phyloP scores from a whole-genome alignment of 192 early-diverging fungal species.

The Chytriomyces hyalinus region DNA sequence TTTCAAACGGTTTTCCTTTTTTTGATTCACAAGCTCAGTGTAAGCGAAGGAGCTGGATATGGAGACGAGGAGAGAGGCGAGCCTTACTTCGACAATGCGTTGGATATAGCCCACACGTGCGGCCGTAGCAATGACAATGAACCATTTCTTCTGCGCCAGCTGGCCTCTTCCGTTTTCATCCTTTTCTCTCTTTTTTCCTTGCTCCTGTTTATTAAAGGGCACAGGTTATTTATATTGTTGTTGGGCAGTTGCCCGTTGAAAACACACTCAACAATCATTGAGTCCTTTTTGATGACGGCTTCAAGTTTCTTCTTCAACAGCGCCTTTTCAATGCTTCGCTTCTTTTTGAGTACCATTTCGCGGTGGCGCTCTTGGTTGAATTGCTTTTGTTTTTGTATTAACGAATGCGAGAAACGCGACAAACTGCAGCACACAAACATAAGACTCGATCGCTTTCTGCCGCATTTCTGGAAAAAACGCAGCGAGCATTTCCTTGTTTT shows the following conservation, averaged over 20 bases:
- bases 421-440: background rate
- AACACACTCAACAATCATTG: constrained; percentile 24
- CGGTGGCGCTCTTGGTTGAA: constrained; percentile 39
- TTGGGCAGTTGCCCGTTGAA: background rate
- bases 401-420: background rate
- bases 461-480: constrained; percentile 27
- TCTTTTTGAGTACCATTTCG: constrained; percentile 42
- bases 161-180: constrained; percentile 51
- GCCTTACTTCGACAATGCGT: constrained; percentile 41
- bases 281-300: constrained; percentile 46
- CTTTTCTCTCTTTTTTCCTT: constrained; percentile 45
- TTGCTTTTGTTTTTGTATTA: constrained; percentile 31
- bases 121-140: constrained; percentile 54
- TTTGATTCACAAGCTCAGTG: background rate
- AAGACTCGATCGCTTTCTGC: constrained; percentile 20
- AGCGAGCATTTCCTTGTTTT: constrained; percentile 31
- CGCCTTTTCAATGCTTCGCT: constrained; percentile 46
- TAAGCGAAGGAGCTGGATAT: background rate
- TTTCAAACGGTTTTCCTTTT: constrained; percentile 12
- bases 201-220: constrained; percentile 34
- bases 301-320: constrained; percentile 44
- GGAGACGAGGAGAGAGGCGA: background rate
- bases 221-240: background rate
- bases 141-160: constrained; percentile 57
- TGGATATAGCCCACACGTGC: constrained; percentile 47